These are phyloP conservation scores for Phanerochaete sordida DNA, from an alignment of 768 basidiomycete species.

Conservation along the genomic window DNA sequence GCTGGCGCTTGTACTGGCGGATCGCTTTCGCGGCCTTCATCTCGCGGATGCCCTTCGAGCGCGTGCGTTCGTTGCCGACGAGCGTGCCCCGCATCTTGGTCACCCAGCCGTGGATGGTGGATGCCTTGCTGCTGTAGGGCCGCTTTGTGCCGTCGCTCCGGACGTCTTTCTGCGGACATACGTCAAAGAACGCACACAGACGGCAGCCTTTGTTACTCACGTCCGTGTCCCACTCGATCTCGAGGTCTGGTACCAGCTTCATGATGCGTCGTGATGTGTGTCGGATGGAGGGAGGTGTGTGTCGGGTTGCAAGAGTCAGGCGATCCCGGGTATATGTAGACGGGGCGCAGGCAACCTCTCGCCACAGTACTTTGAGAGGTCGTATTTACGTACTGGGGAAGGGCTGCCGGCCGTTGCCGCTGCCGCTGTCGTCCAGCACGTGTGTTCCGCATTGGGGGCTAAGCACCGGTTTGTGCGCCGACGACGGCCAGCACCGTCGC, in stretches of 20 bases:
- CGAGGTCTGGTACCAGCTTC: background rate
- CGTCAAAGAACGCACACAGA: background rate
- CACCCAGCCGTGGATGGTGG: conserved; percentile 71
- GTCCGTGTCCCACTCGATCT: background rate
- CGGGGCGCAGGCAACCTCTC: background rate
- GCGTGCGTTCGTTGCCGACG: conserved; percentile 54
- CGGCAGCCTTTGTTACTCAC: background rate
- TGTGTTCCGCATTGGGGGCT: background rate
- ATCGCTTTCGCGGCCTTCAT: conserved; percentile 53
- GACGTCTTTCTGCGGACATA: conserved; percentile 6
- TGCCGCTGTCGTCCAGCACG: background rate
- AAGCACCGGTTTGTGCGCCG: background rate
- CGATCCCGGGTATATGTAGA: background rate
- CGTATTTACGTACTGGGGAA: background rate
- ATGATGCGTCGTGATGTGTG: background rate
- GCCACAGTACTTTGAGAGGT: background rate
- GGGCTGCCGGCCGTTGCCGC: background rate
- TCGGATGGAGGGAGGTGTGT: background rate
- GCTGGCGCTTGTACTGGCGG: conserved; percentile 27
- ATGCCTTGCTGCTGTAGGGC: conserved; percentile 34
- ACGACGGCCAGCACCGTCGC: background rate
- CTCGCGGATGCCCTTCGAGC: conserved; percentile 62
- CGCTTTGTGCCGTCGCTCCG: conserved; percentile 12
- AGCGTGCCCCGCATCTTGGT: conserved; percentile 77
- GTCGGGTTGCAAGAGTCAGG: background rate